Base-by-base conservation (phyloP, 179 eudicot genomes). In the Spinacia oleracea region DNA sequence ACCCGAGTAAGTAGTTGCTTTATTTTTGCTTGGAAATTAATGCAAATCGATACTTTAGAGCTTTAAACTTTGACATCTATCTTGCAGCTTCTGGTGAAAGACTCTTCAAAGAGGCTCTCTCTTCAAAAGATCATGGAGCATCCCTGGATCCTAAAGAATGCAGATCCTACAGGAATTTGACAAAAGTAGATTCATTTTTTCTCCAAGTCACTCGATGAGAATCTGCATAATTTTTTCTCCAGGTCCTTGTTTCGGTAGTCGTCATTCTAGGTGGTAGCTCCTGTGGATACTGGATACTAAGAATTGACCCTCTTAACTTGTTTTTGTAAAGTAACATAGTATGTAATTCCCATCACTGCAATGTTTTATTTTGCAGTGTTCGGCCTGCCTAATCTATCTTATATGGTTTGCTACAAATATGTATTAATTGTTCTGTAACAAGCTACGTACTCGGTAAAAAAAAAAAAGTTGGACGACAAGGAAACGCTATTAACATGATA, bases 61-160 rank as follows among this genome's bases (percentile, higher is more conserved):
- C 67, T 35, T 42, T 53, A 62, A 25, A 29, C 50, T 62, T 70
- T 29, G 64, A 63, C n/a, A 35, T 68, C 60, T 38, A 40, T 72
- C 65, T 25, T 88, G 89, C 89, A 92, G 98, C 92, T 94, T 69
- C 86, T 92, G 67, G 96, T 94, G 80, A 94, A 91, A 84, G 98
- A 94, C 75, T 89, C 97, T 14, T 85, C 97, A 29, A 91, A 92
- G 84, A 87, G 97, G 83, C 89, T 92, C 21, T 89, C 97, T 25
- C 93, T 95, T 71, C 88, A 90, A 67, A 89, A 90, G 86, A 93
- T 94, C 60, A 53, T 90, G 79, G 90, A 90, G 80, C 98, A 93
- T 75, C 92, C 97, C 67, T 95, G 97, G 98, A 89, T 95, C 70
- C 79, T 83, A 31, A 80, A 80, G 85, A 90, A 93, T 78, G 97